Conservation (phyloP, 768 basidiomycete species). For the Podaxis carcinomalis region DNA sequence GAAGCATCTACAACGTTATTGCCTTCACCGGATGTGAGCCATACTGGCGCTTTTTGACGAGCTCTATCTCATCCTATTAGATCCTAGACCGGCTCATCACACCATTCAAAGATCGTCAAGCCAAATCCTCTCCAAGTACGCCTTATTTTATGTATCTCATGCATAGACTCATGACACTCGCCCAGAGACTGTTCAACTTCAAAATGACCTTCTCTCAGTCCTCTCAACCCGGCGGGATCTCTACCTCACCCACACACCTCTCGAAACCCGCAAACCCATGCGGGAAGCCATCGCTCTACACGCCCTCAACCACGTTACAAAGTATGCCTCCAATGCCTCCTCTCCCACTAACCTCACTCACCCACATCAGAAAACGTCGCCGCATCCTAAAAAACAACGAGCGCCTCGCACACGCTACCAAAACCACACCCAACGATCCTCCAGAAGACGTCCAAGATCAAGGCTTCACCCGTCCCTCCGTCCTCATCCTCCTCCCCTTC, state of each 20-base stretch:
- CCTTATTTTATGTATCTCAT: background rate
- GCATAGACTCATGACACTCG: slow-evolving; percentile 25
- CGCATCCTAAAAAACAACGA: slow-evolving; percentile 92
- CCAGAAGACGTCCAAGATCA: slow-evolving; percentile 88
- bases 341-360: background rate
- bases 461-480: slow-evolving; percentile 94
- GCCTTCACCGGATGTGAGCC: slow-evolving; percentile 28
- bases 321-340: slow-evolving; percentile 45
- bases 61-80: slow-evolving; percentile 26
- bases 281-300: slow-evolving; percentile 77
- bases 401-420: slow-evolving; percentile 69
- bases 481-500: slow-evolving; percentile 90
- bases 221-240: slow-evolving; percentile 73
- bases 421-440: slow-evolving; percentile 48
- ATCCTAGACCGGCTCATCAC: slow-evolving; percentile 52
- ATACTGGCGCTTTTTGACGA: background rate
- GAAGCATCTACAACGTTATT: slow-evolving; percentile 22
- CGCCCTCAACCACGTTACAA: slow-evolving; percentile 83
- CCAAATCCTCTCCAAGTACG: slow-evolving; percentile 50
- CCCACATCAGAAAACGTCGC: slow-evolving; percentile 72
- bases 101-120: slow-evolving; percentile 51
- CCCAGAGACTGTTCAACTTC: slow-evolving; percentile 41
- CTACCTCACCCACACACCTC: slow-evolving; percentile 62
- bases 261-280: slow-evolving; percentile 57
- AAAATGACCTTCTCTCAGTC: slow-evolving; percentile 63